These are phyloP conservation scores for Gossypium thurberi DNA, from an alignment of 345 rosid species.

Conservation along the genomic window DNA sequence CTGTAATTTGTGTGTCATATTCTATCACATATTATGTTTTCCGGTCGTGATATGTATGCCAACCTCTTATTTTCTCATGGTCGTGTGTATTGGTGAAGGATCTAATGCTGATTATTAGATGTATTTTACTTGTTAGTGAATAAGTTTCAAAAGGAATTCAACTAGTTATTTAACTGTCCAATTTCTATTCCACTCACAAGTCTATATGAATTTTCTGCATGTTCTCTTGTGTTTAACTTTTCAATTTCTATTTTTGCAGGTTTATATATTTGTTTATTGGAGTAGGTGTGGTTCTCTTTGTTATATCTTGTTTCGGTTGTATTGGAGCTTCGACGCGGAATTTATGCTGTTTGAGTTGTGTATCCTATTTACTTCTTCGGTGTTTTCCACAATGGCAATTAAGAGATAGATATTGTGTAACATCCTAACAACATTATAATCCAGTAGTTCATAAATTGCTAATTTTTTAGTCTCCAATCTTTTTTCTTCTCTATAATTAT, in stretches of 20 bases:
- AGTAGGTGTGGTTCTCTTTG: constrained; percentile 67
- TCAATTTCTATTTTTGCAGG: constrained; percentile 46
- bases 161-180: background rate
- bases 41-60: background rate
- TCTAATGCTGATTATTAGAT: background rate
- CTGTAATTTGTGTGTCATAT: background rate
- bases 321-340: constrained; percentile 64
- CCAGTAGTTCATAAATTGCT: background rate
- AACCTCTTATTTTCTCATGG: background rate
- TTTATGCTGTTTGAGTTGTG: constrained; percentile 91
- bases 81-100: background rate
- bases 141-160: background rate
- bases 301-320: constrained; percentile 89
- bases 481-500: constrained; percentile 7
- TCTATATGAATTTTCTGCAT: background rate
- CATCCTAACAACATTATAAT: background rate
- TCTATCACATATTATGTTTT: background rate
- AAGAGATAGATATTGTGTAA: background rate
- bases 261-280: constrained; percentile 86
- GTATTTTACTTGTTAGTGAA: background rate
- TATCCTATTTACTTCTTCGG: constrained; percentile 48
- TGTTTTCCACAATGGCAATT: background rate
- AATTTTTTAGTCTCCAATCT: background rate
- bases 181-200: background rate
- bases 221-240: constrained; percentile 1